Evolutionary conservation across 1,284 basidiomycete species (phyloP), one percentile per base, ranked within the genome.

Genomic region (Tilletia caries): DNA sequence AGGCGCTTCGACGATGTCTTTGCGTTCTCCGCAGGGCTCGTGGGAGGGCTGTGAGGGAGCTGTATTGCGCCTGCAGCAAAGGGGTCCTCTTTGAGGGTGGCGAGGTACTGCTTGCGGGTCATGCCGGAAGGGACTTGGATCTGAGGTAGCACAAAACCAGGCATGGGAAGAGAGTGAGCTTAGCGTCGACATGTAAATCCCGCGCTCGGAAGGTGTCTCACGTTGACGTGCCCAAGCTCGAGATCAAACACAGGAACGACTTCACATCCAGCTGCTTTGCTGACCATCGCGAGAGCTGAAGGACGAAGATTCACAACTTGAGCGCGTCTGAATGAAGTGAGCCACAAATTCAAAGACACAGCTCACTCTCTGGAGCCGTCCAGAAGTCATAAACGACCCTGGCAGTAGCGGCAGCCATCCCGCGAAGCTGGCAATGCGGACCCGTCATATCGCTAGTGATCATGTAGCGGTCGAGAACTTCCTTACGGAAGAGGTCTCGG

Each of bases 231-330:
- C 18, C 68, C 64, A n/a, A 68, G 18, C 66, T 71, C 70, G 33
- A 46, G 65, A 33, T 71, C 70, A 33, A 71, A 71, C 29, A 71
- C 62, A 0, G 70, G 70, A 8, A 79, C 72, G 1, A 81, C 70
- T 2, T 81, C 79, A 27, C 78, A 72, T 8, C 78, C 77, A 2
- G 79, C 78, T 1, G 79, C 79, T 23, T 81, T 71, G 54, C 71
- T 71, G 41, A 77, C 71, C 0, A 73, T 72, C 2, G 46, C 52
- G 4, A 80, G 64, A 25, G 75, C 33, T 60, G 1, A 41, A 41
- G 15, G 15, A 41, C 8, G 15, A 15, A 41, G 37, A 41, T n/a
- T n/a, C n/a, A n/a, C n/a, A n/a, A n/a, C n/a, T n/a, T n/a, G n/a
- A n/a, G n/a, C n/a, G n/a, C n/a, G n/a, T n/a, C n/a, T n/a, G n/a